Evolutionary conservation across 2,329 filamentous ascomycete genomes (phyloP).

Genomic region (Verruconis gallopava): DNA sequence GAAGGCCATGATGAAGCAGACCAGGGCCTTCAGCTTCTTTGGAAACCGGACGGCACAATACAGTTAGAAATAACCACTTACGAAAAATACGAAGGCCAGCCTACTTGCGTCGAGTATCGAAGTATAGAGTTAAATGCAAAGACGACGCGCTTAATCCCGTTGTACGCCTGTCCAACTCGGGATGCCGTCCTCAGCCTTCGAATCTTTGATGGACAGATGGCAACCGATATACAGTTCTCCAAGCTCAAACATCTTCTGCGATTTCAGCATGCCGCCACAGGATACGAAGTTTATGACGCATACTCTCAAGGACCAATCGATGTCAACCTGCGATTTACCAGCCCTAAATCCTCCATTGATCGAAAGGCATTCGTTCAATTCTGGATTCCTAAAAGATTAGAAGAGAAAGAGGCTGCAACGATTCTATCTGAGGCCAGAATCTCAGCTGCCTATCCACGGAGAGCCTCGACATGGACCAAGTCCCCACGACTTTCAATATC

Average conservation of each 20-base stretch:
- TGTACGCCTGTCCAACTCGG: background rate
- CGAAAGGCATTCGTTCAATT: too few species aligned
- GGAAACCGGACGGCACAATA: background rate
- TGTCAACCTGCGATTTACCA: too few species aligned
- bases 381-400: too few species aligned
- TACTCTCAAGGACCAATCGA: background rate
- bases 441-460: too few species aligned
- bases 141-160: background rate
- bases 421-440: too few species aligned
- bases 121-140: background rate
- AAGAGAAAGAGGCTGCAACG: too few species aligned
- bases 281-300: slow-evolving; percentile 1
- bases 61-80: background rate
- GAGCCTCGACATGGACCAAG: too few species aligned
- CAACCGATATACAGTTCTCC: background rate
- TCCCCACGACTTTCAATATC: too few species aligned
- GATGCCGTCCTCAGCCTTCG: background rate
- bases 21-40: background rate
- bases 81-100: background rate
- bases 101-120: background rate
- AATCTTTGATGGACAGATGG: background rate
- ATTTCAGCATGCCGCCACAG: background rate
- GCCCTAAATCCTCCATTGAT: too few species aligned
- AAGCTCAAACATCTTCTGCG: background rate
- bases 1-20: background rate